These are phyloP conservation scores for Tolypocladium tropicale DNA, from an alignment of 2,329 filamentous ascomycete species.

Conservation along the genomic window DNA sequence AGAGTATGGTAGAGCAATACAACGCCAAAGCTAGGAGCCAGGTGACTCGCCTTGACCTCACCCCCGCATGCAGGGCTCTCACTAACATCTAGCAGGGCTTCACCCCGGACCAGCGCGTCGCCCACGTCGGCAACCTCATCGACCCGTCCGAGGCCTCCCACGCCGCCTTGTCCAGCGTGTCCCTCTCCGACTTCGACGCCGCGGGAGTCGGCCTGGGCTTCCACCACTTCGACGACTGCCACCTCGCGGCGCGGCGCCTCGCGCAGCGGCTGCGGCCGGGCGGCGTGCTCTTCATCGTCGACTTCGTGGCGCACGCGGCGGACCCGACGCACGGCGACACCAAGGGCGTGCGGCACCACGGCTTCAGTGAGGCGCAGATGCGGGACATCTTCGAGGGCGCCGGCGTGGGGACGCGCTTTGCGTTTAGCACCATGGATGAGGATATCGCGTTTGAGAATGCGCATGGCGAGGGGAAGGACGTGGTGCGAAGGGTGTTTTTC, in stretches of 20 bases:
- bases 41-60: slow-evolving; percentile 19
- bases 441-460: slow-evolving; percentile 32
- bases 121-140: slow-evolving; percentile 48
- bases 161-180: slow-evolving; percentile 43
- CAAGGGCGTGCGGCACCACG: slow-evolving; percentile 52
- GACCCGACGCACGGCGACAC: slow-evolving; percentile 11
- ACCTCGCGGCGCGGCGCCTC: slow-evolving; percentile 46
- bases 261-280: slow-evolving; percentile 52
- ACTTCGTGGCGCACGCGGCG: slow-evolving; percentile 49
- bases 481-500: slow-evolving; percentile 29
- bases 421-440: slow-evolving; percentile 41
- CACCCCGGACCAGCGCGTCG: slow-evolving; percentile 39
- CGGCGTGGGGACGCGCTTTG: slow-evolving; percentile 47
- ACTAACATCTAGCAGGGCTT: slow-evolving; percentile 30
- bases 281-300: slow-evolving; percentile 57
- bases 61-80: not conserved
- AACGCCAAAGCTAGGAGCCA: slow-evolving; percentile 49
- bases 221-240: slow-evolving; percentile 59
- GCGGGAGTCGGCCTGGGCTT: slow-evolving; percentile 52
- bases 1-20: slow-evolving; percentile 59
- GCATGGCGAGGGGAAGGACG: slow-evolving; percentile 19
- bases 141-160: slow-evolving; percentile 35
- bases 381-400: slow-evolving; percentile 52
- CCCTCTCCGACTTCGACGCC: slow-evolving; percentile 62
- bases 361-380: slow-evolving; percentile 53